These are phyloP conservation scores for Venturia effusa DNA, from an alignment of 2,329 filamentous ascomycete genomes.

Conservation along the genomic window DNA sequence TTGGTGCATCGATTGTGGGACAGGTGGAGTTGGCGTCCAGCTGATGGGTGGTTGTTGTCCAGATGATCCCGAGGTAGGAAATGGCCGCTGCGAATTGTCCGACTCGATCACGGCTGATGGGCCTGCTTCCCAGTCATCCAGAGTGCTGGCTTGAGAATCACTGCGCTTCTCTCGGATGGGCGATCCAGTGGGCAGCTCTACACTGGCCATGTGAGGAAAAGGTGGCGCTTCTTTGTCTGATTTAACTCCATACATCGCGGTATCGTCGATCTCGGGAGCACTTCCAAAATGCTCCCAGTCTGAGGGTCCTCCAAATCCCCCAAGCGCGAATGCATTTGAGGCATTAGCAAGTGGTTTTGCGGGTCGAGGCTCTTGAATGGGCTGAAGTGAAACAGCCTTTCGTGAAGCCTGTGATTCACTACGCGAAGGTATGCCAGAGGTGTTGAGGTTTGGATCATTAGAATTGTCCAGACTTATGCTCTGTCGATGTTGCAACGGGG, in stretches of 20 bases:
- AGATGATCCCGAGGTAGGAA: not conserved
- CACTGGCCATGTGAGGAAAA: not conserved
- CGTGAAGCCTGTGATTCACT: slow-evolving; percentile 1
- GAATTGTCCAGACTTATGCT: not conserved
- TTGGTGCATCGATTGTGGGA: not conserved
- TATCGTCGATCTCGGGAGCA: slow-evolving; percentile 25
- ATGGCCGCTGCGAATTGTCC: not conserved
- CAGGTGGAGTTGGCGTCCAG: not conserved
- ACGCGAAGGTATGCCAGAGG: not conserved
- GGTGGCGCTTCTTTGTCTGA: not conserved
- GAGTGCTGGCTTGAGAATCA: slow-evolving; percentile 1
- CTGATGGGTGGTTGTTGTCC: not conserved
- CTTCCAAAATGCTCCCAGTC: slow-evolving; percentile 14
- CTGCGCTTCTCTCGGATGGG: not conserved
- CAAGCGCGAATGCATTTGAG: slow-evolving; percentile 5
- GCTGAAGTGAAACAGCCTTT: not conserved
- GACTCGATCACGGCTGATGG: not conserved
- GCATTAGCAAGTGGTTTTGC: not conserved
- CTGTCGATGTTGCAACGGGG: slow-evolving; percentile 1
- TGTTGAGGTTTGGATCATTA: not conserved
- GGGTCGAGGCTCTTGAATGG: not conserved
- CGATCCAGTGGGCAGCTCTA: slow-evolving; percentile 4
- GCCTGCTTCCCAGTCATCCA: not conserved
- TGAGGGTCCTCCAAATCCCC: slow-evolving; percentile 12
- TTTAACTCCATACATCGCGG: slow-evolving; percentile 19